Evolutionary conservation across 2,329 filamentous ascomycete genomes (phyloP).

Genomic region (Cladophialophora psammophila): DNA sequence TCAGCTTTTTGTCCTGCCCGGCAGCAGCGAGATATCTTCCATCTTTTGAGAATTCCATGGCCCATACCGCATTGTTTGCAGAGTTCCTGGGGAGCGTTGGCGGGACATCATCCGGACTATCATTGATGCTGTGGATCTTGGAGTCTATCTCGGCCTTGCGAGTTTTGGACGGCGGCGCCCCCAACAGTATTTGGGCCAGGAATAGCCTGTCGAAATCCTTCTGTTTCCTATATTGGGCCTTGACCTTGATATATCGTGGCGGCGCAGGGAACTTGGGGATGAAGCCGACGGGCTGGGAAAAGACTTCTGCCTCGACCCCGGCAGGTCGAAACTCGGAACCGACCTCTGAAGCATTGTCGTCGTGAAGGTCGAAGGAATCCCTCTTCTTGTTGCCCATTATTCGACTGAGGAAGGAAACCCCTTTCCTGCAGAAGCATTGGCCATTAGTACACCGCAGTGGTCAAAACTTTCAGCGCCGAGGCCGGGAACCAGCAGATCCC

Average conservation of each 20-base stretch:
- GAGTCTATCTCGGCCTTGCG: constrained; percentile 44
- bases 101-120: constrained; percentile 38
- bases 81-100: constrained; percentile 40
- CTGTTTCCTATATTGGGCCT: constrained; percentile 78
- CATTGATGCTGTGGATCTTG: constrained; percentile 39
- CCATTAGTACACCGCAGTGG: constrained; percentile 10
- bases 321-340: constrained; percentile 74
- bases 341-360: constrained; percentile 70
- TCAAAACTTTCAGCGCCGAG: constrained; percentile 3
- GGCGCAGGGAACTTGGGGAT: constrained; percentile 88
- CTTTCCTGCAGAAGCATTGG: constrained; percentile 67
- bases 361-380: constrained; percentile 55
- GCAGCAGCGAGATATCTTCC: constrained; percentile 91
- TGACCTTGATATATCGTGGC: constrained; percentile 87
- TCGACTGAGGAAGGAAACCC: constrained; percentile 87
- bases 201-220: constrained; percentile 88
- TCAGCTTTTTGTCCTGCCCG: constrained; percentile 83
- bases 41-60: constrained; percentile 89
- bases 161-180: constrained; percentile 56
- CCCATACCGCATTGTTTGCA: constrained; percentile 78
- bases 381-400: constrained; percentile 81
- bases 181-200: constrained; percentile 84
- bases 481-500: constrained; percentile 10
- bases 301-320: constrained; percentile 82
- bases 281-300: constrained; percentile 80